Evolutionary conservation across 805 yeast species (phyloP).

Genomic region (Blastobotrys mokoenaii): DNA sequence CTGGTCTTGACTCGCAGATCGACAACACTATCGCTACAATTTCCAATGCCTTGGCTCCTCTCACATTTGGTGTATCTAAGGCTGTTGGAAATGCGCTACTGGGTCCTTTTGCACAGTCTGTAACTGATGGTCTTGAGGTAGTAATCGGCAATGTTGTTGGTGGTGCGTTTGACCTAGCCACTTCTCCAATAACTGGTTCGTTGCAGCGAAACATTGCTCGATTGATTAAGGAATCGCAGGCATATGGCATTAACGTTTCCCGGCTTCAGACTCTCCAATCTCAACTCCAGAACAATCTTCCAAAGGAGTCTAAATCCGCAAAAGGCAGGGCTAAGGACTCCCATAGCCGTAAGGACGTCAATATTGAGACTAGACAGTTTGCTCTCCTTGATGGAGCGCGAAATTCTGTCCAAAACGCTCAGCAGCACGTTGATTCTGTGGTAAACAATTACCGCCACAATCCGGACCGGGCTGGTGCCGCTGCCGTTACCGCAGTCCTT

Average conservation of each 20-base stretch:
- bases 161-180: slow-evolving; percentile 16
- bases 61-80: slow-evolving; percentile 20
- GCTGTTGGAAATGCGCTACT: slow-evolving; percentile 17
- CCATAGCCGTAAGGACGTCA: too few relatives aligned
- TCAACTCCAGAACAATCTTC: background rate
- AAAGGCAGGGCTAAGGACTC: too few relatives aligned
- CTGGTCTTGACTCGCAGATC: slow-evolving; percentile 26
- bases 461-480: slow-evolving; percentile 9
- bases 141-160: slow-evolving; percentile 16
- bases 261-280: slow-evolving; percentile 4
- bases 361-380: too few relatives aligned
- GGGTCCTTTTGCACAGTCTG: slow-evolving; percentile 24
- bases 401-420: slow-evolving; percentile 1
- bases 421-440: slow-evolving; percentile 1
- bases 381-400: background rate
- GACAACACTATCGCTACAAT: slow-evolving; percentile 22
- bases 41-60: slow-evolving; percentile 12
- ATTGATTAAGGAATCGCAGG: slow-evolving; percentile 2
- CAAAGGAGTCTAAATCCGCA: background rate
- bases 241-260: slow-evolving; percentile 6
- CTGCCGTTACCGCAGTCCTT: slow-evolving; percentile 14
- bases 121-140: slow-evolving; percentile 25
- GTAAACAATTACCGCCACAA: slow-evolving; percentile 3
- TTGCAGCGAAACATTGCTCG: slow-evolving; percentile 1
- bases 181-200: slow-evolving; percentile 3